Percentiles rank a stretch among this genome's conserved stretches.
These are phyloP conservation scores for Solanum aculeatissimum DNA, from an alignment of 305 asterid species.

Conservation along the genomic window DNA sequence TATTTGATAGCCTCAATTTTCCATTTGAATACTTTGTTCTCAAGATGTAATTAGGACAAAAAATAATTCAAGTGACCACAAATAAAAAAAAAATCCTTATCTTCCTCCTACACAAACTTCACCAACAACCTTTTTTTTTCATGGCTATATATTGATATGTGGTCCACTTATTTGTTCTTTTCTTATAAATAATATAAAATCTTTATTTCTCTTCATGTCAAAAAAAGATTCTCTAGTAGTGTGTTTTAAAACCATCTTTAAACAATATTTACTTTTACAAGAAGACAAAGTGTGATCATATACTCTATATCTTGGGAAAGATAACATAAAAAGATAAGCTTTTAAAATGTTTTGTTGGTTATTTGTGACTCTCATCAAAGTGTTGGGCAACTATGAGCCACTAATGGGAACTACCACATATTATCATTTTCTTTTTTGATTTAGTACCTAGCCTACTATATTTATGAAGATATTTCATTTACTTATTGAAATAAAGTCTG, in stretches of 20 bases:
- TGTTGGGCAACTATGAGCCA: not conserved
- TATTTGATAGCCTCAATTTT: too few relatives aligned
- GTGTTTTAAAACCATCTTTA: not conserved
- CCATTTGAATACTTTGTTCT: not conserved
- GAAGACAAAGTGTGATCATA: not conserved
- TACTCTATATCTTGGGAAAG: not conserved
- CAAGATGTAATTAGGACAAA: not conserved
- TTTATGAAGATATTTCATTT: not conserved
- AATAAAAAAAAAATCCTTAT: too few relatives aligned
- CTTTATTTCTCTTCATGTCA: not conserved
- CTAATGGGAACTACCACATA: conserved; percentile 1
- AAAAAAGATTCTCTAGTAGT: not conserved
- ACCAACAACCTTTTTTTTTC: not conserved
- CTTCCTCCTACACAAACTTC: not conserved
- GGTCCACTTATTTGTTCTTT: not conserved
- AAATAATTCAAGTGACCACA: too few relatives aligned
- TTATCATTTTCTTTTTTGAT: not conserved
- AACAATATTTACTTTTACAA: not conserved
- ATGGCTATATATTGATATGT: not conserved
- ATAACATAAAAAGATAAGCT: not conserved
- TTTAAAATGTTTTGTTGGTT: not conserved
- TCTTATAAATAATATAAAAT: not conserved
- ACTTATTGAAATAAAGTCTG: not conserved
- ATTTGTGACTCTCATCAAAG: not conserved
- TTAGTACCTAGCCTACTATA: not conserved